Percentiles rank a stretch among this genome's conserved stretches.
These are phyloP conservation scores for Nakataea oryzae DNA, from an alignment of 2,329 filamentous ascomycete genomes.

Conservation along the genomic window DNA sequence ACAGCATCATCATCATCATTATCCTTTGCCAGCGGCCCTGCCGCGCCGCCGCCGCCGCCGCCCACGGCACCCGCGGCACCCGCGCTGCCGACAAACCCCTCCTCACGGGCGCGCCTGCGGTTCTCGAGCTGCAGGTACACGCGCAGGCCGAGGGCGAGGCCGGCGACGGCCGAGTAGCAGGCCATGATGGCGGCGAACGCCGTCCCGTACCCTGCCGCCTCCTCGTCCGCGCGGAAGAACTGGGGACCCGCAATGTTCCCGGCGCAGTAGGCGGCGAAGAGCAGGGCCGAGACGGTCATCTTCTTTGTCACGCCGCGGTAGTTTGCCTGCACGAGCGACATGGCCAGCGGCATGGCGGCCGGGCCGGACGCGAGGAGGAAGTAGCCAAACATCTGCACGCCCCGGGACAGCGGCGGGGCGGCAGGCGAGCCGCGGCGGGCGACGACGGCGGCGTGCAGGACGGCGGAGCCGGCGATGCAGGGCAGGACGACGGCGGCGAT, in stretches of 20 bases:
- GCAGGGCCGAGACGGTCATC: slow-evolving; percentile 44
- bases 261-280: slow-evolving; percentile 44
- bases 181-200: slow-evolving; percentile 46
- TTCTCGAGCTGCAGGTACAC: slow-evolving; percentile 37
- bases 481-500: slow-evolving; percentile 38
- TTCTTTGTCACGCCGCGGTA: slow-evolving; percentile 49
- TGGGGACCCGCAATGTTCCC: slow-evolving; percentile 48
- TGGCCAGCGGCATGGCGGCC: slow-evolving; percentile 40
- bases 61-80: slow-evolving; percentile 28
- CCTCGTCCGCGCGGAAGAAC: slow-evolving; percentile 38
- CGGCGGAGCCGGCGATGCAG: slow-evolving; percentile 38
- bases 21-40: slow-evolving; percentile 7
- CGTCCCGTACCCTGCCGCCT: slow-evolving; percentile 35
- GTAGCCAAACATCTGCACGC: slow-evolving; percentile 44
- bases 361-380: slow-evolving; percentile 45
- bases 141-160: slow-evolving; percentile 31
- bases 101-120: slow-evolving; percentile 24
- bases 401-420: slow-evolving; percentile 22
- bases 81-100: slow-evolving; percentile 33
- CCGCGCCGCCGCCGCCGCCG: slow-evolving; percentile 18
- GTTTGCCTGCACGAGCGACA: slow-evolving; percentile 45
- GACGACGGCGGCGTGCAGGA: slow-evolving; percentile 31
- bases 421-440: slow-evolving; percentile 14
- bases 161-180: slow-evolving; percentile 40
- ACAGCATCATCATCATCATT: slow-evolving; percentile 8